Evolutionary conservation across 352 stramenopile genomes (phyloP).

Genomic region (Pseudoperonospora humuli): DNA sequence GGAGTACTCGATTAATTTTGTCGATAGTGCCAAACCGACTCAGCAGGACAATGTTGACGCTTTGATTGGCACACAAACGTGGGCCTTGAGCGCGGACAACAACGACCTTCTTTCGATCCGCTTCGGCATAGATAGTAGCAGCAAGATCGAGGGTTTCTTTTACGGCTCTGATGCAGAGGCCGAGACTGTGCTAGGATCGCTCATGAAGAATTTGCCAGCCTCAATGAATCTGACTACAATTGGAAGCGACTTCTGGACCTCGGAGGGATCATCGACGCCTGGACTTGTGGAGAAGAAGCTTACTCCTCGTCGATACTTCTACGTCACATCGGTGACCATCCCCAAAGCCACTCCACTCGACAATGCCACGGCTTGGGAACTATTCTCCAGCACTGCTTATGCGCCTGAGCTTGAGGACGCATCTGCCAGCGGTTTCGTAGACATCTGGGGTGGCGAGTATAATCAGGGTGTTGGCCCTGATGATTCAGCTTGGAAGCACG

Average conservation of each 20-base stretch:
- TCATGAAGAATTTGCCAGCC: slow-evolving; percentile 11
- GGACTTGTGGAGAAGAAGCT: slow-evolving; percentile 11
- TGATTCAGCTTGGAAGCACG: slow-evolving; percentile 21
- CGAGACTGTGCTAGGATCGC: slow-evolving; percentile 5
- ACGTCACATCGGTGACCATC: slow-evolving; percentile 24
- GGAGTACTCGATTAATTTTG: slow-evolving; percentile 19
- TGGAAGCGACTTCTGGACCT: slow-evolving; percentile 16
- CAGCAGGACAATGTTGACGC: slow-evolving; percentile 21
- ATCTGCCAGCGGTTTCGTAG: slow-evolving; percentile 12
- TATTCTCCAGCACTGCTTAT: slow-evolving; percentile 12
- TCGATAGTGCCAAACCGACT: slow-evolving; percentile 7
- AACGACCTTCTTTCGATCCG: slow-evolving; percentile 21
- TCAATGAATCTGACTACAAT: slow-evolving; percentile 15
- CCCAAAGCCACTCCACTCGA: slow-evolving; percentile 7
- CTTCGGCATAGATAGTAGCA: slow-evolving; percentile 14
- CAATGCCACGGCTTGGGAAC: slow-evolving; percentile 13
- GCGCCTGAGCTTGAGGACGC: slow-evolving; percentile 14
- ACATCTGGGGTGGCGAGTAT: slow-evolving; percentile 17
- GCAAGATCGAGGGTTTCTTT: slow-evolving; percentile 13
- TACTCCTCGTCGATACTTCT: slow-evolving; percentile 20
- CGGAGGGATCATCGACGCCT: slow-evolving; percentile 11
- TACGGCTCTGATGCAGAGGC: slow-evolving; percentile 5
- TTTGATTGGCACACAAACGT: slow-evolving; percentile 16
- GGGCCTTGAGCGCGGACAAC: slow-evolving; percentile 18
- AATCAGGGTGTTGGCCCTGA: slow-evolving; percentile 10